These are phyloP conservation scores for Blumeriella jaapii DNA, from an alignment of 2,329 filamentous ascomycete genomes.

Conservation along the genomic window DNA sequence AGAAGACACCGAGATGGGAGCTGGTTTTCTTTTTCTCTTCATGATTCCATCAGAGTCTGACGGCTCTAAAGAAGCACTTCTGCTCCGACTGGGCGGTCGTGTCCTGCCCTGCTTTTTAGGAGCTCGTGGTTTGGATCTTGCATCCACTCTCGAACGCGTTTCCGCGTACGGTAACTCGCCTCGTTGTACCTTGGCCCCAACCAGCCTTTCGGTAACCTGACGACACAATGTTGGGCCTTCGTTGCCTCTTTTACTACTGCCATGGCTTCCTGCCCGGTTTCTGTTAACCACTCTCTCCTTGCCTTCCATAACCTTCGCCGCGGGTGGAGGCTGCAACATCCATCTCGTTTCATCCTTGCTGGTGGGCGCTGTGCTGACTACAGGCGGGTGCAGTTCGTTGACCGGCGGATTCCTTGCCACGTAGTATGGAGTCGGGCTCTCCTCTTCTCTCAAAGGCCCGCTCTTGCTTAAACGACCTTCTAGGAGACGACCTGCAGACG, in stretches of 20 bases:
- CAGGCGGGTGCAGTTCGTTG: slow-evolving; percentile 77
- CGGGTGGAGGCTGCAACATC: slow-evolving; percentile 91
- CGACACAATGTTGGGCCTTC: slow-evolving; percentile 19
- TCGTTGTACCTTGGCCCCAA: slow-evolving; percentile 24
- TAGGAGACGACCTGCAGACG: slow-evolving; percentile 38
- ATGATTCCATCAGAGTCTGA: slow-evolving; percentile 13
- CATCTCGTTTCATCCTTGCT: slow-evolving; percentile 64
- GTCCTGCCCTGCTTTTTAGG: slow-evolving; percentile 9
- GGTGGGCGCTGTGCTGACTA: slow-evolving; percentile 63
- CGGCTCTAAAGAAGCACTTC: slow-evolving; percentile 15
- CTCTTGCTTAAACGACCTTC: slow-evolving; percentile 35
- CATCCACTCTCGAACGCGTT: slow-evolving; percentile 9
- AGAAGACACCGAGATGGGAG: slow-evolving; percentile 17
- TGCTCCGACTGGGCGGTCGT: slow-evolving; percentile 14
- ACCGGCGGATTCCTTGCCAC: slow-evolving; percentile 51
- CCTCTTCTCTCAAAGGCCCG: slow-evolving; percentile 26
- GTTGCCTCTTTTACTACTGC: slow-evolving; percentile 33
- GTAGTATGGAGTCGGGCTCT: slow-evolving; percentile 27
- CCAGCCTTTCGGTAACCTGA: slow-evolving; percentile 22
- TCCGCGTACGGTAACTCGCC: slow-evolving; percentile 22
- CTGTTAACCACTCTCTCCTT: slow-evolving; percentile 61
- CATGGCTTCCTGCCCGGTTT: slow-evolving; percentile 33
- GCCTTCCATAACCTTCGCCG: slow-evolving; percentile 81
- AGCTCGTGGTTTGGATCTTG: slow-evolving; percentile 8
- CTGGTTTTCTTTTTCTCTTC: slow-evolving; percentile 18